Evolutionary conservation across 345 rosid species (phyloP).

Genomic region (Rubroshorea leprosula): DNA sequence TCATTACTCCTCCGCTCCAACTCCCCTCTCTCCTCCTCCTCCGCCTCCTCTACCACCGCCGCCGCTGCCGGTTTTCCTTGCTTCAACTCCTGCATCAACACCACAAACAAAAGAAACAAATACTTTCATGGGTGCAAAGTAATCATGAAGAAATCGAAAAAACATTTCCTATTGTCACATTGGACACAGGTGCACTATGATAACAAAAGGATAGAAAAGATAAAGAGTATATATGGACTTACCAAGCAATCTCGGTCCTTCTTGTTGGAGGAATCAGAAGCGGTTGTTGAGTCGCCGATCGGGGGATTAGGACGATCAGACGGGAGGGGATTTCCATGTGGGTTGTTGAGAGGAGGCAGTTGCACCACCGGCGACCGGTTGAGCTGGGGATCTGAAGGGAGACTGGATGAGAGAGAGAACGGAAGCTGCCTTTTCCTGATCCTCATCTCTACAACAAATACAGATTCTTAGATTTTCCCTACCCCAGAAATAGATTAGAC

Average conservation of each 20-base stretch:
- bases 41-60: slow-evolving; percentile 12
- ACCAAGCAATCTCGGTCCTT: slow-evolving; percentile 27
- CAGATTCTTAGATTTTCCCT: not conserved
- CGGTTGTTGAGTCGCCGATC: slow-evolving; percentile 25
- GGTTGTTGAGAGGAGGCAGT: slow-evolving; percentile 21
- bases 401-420: slow-evolving; percentile 67
- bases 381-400: slow-evolving; percentile 76
- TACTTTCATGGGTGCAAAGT: slow-evolving; percentile 27
- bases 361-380: slow-evolving; percentile 52
- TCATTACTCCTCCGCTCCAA: slow-evolving; percentile 33
- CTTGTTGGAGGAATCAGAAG: slow-evolving; percentile 21
- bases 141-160: slow-evolving; percentile 7
- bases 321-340: slow-evolving; percentile 14
- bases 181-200: slow-evolving; percentile 38
- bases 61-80: not conserved
- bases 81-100: slow-evolving; percentile 21
- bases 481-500: not conserved
- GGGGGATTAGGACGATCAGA: slow-evolving; percentile 37
- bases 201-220: not conserved
- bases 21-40: slow-evolving; percentile 21
- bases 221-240: slow-evolving; percentile 18
- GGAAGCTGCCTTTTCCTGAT: slow-evolving; percentile 83
- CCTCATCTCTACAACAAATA: slow-evolving; percentile 56
- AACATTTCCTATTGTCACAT: slow-evolving; percentile 12
- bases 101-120: not conserved